phyloP scores from a whole-genome alignment of 495 filamentous ascomycete genomes.

The Parmelia sp. region DNA sequence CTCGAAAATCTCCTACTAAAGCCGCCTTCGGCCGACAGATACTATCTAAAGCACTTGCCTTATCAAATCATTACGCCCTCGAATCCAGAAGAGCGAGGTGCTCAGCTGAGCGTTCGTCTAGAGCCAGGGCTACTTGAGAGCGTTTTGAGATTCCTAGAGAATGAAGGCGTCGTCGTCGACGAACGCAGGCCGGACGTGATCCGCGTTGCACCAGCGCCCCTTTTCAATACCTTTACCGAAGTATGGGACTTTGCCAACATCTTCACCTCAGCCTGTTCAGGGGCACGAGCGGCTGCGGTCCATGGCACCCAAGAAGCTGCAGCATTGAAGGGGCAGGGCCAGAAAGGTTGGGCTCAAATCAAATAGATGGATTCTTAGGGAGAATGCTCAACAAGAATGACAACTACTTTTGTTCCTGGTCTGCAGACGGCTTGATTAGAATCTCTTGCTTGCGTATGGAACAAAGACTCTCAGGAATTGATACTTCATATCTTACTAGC shows the following conservation, averaged over 20 bases:
- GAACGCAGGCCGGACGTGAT: constrained; percentile 88
- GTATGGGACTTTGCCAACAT: constrained; percentile 67
- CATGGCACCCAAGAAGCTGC: constrained; percentile 8
- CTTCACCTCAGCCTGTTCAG: constrained; percentile 48
- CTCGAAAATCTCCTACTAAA: constrained; percentile 61
- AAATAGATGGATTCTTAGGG: constrained; percentile 7
- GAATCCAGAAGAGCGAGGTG: constrained; percentile 65
- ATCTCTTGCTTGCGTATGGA: neutral
- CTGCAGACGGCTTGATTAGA: no score
- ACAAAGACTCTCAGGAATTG: neutral
- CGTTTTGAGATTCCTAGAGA: constrained; percentile 63
- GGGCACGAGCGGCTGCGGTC: constrained; percentile 6
- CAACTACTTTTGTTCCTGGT: no score
- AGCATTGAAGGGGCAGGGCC: constrained; percentile 11
- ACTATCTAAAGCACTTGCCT: constrained; percentile 36
- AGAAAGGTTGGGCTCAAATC: constrained; percentile 21
- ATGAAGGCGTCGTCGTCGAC: constrained; percentile 71
- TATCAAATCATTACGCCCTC: constrained; percentile 79
- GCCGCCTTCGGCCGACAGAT: constrained; percentile 36
- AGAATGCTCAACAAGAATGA: neutral
- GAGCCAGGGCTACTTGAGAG: constrained; percentile 57
- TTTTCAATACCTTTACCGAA: constrained; percentile 83
- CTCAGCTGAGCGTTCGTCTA: constrained; percentile 77
- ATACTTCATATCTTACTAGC: no score
- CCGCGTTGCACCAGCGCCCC: constrained; percentile 80